Percentiles rank a stretch among this genome's conserved stretches.
phyloP scores from a whole-genome alignment of 176 grass and related monocot species.

The Musa beccarii region DNA sequence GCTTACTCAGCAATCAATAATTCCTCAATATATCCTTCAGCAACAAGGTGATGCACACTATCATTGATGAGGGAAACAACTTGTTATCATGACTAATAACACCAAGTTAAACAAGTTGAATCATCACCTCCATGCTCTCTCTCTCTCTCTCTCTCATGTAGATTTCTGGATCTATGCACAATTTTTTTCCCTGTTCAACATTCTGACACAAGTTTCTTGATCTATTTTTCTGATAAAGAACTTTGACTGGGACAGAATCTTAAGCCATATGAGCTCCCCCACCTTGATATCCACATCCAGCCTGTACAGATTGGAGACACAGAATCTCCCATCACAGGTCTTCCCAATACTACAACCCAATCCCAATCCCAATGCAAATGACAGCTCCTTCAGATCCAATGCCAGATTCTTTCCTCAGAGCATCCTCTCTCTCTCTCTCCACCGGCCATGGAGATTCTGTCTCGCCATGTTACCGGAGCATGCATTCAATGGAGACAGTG shows the following conservation, averaged over 20 bases:
- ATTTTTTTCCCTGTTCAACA: background rate
- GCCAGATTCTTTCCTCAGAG: too few relatives aligned
- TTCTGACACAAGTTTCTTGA: background rate
- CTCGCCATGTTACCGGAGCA: background rate
- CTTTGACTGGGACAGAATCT: background rate
- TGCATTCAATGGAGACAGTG: background rate
- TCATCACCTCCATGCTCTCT: too few relatives aligned
- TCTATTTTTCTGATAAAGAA: background rate
- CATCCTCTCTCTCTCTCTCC: too few relatives aligned
- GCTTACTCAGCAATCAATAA: too few relatives aligned
- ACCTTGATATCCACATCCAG: background rate
- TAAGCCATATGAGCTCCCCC: background rate
- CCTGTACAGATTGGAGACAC: background rate
- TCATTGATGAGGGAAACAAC: too few relatives aligned
- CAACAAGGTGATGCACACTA: too few relatives aligned
- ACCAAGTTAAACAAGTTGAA: too few relatives aligned
- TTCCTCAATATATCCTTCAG: too few relatives aligned
- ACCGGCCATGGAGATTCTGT: background rate
- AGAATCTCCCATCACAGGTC: background rate
- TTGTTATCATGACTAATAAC: too few relatives aligned
- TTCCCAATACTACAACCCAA: background rate
- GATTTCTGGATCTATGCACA: background rate
- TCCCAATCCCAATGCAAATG: background rate
- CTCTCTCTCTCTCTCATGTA: too few relatives aligned
- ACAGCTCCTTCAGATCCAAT: background rate